Evolutionary conservation across 495 filamentous ascomycete species (phyloP).

Genomic region (Aspergillus conjunctus): DNA sequence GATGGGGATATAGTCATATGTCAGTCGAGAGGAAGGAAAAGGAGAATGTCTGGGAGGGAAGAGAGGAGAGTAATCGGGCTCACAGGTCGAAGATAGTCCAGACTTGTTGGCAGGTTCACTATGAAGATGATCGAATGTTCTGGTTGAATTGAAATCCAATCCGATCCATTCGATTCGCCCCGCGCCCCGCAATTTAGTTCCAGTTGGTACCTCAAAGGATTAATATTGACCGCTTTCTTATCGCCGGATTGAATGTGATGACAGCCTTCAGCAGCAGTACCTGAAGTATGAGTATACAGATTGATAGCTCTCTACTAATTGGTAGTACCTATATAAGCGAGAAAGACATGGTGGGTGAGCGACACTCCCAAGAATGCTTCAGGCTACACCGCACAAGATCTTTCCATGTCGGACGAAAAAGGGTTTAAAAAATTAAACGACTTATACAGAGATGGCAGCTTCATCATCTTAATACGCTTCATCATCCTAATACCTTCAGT

Average conservation of each 20-base stretch:
- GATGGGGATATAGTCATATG: neutral
- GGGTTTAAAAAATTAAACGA: neutral
- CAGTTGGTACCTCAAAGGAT: neutral
- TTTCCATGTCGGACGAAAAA: neutral
- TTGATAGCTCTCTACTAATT: no score
- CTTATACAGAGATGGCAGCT: neutral
- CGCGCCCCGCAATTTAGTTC: constrained; percentile 19
- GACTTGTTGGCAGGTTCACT: no score
- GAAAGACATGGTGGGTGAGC: no score
- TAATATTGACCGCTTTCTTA: constrained; percentile 25
- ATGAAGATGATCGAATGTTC: constrained; percentile 6
- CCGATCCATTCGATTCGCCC: no score
- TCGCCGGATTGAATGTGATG: no score
- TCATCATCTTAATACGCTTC: constrained; percentile 70
- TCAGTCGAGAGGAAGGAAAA: neutral
- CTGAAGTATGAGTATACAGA: no score
- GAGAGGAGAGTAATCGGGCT: neutral
- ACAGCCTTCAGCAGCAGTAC: no score
- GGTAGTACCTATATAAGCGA: no score
- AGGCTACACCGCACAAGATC: no score
- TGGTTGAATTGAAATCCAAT: constrained; percentile 12
- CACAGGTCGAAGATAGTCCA: no score
- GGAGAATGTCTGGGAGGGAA: neutral
- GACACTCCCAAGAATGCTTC: neutral
- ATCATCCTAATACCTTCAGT: constrained; percentile 80